Conservation (phyloP, 2,329 filamentous ascomycete species). For the Beauveria sp. region DNA sequence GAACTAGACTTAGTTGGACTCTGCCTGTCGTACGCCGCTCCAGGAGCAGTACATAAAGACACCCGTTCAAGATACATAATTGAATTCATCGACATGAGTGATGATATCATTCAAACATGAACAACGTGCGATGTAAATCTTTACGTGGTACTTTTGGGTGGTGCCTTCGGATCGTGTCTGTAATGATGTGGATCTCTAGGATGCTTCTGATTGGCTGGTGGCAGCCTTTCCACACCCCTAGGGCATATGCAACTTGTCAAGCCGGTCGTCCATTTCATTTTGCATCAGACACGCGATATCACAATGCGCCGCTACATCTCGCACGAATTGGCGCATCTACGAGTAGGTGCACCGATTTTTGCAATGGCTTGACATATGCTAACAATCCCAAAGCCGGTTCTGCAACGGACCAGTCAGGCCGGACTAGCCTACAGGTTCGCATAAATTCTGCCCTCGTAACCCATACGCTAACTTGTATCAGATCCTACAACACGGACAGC, state of each 20-base stretch:
- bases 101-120: background rate
- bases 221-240: slow-evolving; percentile 2
- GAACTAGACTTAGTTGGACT: background rate
- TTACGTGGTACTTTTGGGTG: no score
- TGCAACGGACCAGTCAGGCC: background rate
- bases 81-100: background rate
- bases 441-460: background rate
- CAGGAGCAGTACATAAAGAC: background rate
- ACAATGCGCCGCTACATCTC: slow-evolving; percentile 4
- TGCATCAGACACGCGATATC: background rate
- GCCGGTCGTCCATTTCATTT: background rate
- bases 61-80: background rate
- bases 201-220: background rate
- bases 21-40: background rate
- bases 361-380: background rate
- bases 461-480: background rate
- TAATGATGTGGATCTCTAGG: background rate
- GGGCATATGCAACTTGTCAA: background rate
- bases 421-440: background rate
- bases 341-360: background rate
- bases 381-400: background rate
- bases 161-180: no score
- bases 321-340: background rate
- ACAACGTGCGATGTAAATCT: no score
- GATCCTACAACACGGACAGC: background rate